Evolutionary conservation across 306 rosid species (phyloP).

Genomic region (Casuarina equisetifolia): DNA sequence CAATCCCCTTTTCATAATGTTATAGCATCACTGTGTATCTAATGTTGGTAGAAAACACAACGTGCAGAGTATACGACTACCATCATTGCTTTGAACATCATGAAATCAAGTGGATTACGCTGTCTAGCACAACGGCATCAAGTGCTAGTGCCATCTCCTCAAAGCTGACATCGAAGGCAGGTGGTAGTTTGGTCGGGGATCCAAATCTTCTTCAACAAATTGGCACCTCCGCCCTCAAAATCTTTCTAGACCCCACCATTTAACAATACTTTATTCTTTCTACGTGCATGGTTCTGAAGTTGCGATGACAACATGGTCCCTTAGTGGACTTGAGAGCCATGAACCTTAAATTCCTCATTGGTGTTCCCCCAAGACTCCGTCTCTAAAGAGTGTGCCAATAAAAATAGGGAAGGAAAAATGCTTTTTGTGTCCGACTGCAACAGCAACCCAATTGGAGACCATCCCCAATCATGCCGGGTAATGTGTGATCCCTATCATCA

Average conservation of each 20-base stretch:
- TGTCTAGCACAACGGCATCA: background rate
- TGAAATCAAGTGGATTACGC: background rate
- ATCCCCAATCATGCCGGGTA: slow-evolving; percentile 15
- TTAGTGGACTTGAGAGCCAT: too few species aligned
- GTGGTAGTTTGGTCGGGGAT: background rate
- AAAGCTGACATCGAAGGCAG: background rate
- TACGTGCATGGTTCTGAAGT: too few species aligned
- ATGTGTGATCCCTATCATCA: slow-evolving; percentile 37
- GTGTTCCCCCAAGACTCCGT: too few species aligned
- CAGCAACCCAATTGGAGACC: slow-evolving; percentile 43
- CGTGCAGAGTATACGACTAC: background rate
- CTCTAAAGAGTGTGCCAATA: background rate
- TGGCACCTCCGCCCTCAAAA: background rate
- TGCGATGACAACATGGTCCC: too few species aligned
- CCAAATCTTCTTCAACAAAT: background rate
- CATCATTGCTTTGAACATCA: background rate
- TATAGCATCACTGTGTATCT: background rate
- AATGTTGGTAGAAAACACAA: background rate
- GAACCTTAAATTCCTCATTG: too few species aligned
- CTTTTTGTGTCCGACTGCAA: slow-evolving; percentile 29
- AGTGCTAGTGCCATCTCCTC: background rate
- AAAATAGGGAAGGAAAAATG: slow-evolving; percentile 37
- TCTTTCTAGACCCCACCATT: background rate
- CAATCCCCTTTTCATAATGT: too few species aligned
- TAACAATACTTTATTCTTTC: background rate